phyloP scores from a whole-genome alignment of 495 filamentous ascomycete species.

The Cercophora samala region DNA sequence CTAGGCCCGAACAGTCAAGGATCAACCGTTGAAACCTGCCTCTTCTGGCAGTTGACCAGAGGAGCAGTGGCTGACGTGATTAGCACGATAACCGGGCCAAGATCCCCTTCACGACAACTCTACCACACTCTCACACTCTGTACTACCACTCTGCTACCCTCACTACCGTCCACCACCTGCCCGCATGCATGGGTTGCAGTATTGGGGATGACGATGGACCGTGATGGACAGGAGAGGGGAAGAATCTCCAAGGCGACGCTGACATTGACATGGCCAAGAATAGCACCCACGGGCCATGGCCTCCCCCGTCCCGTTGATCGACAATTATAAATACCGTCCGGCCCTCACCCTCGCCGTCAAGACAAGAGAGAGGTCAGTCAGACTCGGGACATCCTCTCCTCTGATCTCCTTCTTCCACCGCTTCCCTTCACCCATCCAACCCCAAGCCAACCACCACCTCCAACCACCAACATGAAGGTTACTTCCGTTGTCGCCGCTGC shows the following conservation, averaged over 20 bases:
- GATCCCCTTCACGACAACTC: background rate
- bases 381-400: constrained; percentile 2
- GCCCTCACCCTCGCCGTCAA: background rate
- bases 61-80: constrained; percentile 4
- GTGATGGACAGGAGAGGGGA: background rate
- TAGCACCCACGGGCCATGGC: background rate
- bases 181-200: background rate
- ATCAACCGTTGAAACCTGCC: constrained; percentile 8
- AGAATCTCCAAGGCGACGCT: background rate
- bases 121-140: too few species aligned
- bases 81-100: background rate
- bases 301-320: background rate
- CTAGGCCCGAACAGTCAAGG: constrained; percentile 5
- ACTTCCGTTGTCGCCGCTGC: constrained; percentile 16
- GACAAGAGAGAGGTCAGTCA: constrained; percentile 1
- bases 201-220: background rate
- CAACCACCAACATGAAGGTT: constrained; percentile 15
- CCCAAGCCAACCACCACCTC: background rate
- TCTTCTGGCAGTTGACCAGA: constrained; percentile 7
- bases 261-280: background rate
- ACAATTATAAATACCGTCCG: constrained; percentile 5
- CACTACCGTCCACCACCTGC: background rate
- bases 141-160: too few species aligned
- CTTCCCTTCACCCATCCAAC: background rate
- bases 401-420: background rate